phyloP scores from a whole-genome alignment of 306 rosid species.

The Luffa acutangula region DNA sequence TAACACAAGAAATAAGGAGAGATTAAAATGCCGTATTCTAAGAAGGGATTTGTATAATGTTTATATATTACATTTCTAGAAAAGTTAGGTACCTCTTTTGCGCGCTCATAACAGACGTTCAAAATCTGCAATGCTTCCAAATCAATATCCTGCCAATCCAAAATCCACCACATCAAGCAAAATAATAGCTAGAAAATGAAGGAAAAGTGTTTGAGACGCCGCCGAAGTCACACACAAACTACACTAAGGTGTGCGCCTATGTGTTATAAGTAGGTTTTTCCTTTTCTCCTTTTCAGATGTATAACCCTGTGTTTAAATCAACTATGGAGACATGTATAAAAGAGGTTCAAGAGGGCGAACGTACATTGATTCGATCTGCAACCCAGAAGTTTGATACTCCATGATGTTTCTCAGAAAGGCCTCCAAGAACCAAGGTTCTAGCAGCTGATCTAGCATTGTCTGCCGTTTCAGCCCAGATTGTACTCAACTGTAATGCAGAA shows the following conservation, averaged over 20 bases:
- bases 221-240: neutral
- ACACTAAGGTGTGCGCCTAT: neutral
- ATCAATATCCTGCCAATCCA: slow-evolving; percentile 64
- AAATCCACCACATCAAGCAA: neutral
- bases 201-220: neutral
- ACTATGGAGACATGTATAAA: neutral
- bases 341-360: slow-evolving; percentile 14
- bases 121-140: slow-evolving; percentile 61
- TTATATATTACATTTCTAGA: neutral
- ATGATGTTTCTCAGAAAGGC: slow-evolving; percentile 75
- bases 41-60: neutral
- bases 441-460: slow-evolving; percentile 94
- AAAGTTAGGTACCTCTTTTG: slow-evolving; percentile 58
- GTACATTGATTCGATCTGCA: slow-evolving; percentile 82
- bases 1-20: slow-evolving; percentile 22
- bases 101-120: slow-evolving; percentile 60
- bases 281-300: neutral
- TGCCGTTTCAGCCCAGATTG: slow-evolving; percentile 98
- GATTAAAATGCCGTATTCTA: neutral
- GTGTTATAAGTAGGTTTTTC: neutral
- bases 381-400: slow-evolving; percentile 77
- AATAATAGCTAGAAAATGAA: neutral
- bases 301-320: neutral
- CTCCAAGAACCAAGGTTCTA: slow-evolving; percentile 75
- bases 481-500: slow-evolving; percentile 55